Base-by-base conservation (phyloP, 1,284 basidiomycete genomes). In the Bjerkandera adusta region DNA sequence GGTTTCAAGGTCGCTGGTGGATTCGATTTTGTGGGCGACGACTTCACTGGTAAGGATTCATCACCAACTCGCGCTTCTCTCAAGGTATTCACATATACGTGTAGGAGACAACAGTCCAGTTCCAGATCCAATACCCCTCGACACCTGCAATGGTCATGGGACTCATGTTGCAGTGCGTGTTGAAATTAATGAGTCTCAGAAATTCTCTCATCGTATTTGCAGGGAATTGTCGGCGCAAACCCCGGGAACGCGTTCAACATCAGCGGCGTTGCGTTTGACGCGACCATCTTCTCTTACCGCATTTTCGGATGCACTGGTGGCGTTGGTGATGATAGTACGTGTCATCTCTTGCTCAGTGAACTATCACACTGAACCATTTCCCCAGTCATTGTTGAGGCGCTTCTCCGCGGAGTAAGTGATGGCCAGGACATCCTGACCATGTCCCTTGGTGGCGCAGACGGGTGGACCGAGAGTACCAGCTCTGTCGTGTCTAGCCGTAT, bases 211-310 rank as follows among this genome's bases (percentile, higher is more conserved):
- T n/a, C n/a, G n/a, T n/a, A n/a, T 12, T 8, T 33, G 10, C 39
- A 75, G 73, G 83, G 83, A 42, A 83, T 84, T 54, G 78, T 88
- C 41, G 82, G 73, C 13, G 79, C 79, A 24, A 66, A 79, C 50
- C 76, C 77, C 3, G 69, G 61, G 24, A 83, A 83, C 57, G 54
- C 59, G n/a, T 81, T 76, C 66, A 75, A 76, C 57, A 75, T 78
- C 51, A 72, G 69, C 47, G 77, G 76, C 42, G 76, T 78, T 26
- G 76, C 77, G 8, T 75, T 66, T 51, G 64, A 69, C 5, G 69
- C 75, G 1, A 69, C 69, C 5, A 57, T 78, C 34, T 63, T 65
- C 5, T 55, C 70, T 1, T 79, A 79, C 58, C 59, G 74, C 38
- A 61, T 79, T 16, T 78, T 79, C 53, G 75, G 76, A 12, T 79